Conservation (phyloP, 257 asterid genomes). For the Capsicum pubescens region DNA sequence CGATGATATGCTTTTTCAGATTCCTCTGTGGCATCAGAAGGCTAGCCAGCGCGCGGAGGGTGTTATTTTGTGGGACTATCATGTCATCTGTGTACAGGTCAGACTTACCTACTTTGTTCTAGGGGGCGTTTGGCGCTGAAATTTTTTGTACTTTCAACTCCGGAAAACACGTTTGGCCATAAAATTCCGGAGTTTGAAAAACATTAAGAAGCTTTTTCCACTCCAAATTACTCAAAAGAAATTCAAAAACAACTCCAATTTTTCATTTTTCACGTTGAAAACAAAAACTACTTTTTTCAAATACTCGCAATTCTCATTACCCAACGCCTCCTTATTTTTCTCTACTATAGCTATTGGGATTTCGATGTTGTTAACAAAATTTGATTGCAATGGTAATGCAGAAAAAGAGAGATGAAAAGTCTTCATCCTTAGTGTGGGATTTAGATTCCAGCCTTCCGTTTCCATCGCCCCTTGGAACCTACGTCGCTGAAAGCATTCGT, state of each 20-base stretch:
- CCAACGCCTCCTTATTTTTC: neutral
- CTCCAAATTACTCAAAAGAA: too few relatives aligned
- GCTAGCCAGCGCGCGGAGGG: conserved; percentile 98
- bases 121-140: too few relatives aligned
- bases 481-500: conserved; percentile 66
- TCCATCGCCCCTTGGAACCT: conserved; percentile 70
- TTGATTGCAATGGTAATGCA: conserved; percentile 39
- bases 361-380: conserved; percentile 20
- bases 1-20: conserved; percentile 46
- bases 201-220: too few relatives aligned
- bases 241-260: too few relatives aligned
- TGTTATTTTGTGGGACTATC: conserved; percentile 92
- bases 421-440: conserved; percentile 84
- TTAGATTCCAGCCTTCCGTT: conserved; percentile 87
- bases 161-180: too few relatives aligned
- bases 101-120: conserved; percentile 26
- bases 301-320: too few relatives aligned
- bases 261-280: too few relatives aligned
- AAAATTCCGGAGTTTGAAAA: too few relatives aligned
- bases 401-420: conserved; percentile 63
- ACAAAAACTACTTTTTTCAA: too few relatives aligned
- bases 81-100: conserved; percentile 88
- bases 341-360: neutral
- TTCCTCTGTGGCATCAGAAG: conserved; percentile 94
- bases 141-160: too few relatives aligned